Conservation (phyloP, 345 rosid species). For the Sisymbrium altissimum region DNA sequence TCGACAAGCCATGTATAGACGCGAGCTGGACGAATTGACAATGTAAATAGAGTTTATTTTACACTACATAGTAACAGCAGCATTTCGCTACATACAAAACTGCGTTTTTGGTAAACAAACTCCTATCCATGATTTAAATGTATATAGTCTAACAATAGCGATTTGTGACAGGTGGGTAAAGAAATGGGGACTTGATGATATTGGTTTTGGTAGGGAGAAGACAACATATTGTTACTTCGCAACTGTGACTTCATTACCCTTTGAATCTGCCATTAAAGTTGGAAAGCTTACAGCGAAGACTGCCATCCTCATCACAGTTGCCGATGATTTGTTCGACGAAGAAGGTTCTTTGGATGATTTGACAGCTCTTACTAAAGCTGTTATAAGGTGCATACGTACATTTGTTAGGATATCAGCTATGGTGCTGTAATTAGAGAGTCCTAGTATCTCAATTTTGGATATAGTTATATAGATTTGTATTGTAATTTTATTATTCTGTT, state of each 20-base stretch:
- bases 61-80: neutral
- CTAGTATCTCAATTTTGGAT: neutral
- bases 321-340: conserved; percentile 65
- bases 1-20: conserved; percentile 43
- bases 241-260: conserved; percentile 36
- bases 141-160: neutral
- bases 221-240: conserved; percentile 63
- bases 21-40: conserved; percentile 45
- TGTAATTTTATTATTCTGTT: neutral
- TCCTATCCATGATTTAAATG: neutral
- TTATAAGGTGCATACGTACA: conserved; percentile 38
- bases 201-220: conserved; percentile 69
- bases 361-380: conserved; percentile 42
- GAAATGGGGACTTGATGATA: conserved; percentile 43
- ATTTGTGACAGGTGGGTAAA: conserved; percentile 47
- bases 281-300: conserved; percentile 43
- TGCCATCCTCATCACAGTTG: conserved; percentile 48
- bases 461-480: neutral
- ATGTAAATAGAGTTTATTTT: conserved; percentile 32
- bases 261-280: conserved; percentile 24
- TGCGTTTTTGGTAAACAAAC: no score
- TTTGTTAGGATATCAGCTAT: neutral
- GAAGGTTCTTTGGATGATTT: conserved; percentile 52
- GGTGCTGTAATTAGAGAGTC: no score
- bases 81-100: neutral